Conservation (phyloP, 352 stramenopile genomes). For the Globisporangium paddicum region DNA sequence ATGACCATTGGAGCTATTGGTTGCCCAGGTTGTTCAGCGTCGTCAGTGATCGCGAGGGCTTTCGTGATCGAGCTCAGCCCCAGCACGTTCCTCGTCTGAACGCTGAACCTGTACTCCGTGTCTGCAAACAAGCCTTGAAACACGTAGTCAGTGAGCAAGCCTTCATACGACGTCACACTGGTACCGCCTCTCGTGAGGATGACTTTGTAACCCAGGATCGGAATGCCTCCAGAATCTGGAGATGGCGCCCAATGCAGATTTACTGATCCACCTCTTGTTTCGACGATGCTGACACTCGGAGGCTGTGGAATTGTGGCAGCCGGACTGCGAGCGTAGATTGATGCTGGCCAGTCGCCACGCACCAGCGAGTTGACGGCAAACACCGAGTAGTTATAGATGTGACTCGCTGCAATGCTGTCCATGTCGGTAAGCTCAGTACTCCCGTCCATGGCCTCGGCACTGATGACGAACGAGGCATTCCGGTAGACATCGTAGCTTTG, state of each 20-base stretch:
- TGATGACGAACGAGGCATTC: conserved; percentile 18
- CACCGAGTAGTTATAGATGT: conserved; percentile 38
- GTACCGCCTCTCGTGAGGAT: conserved; percentile 7
- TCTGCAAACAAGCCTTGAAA: conserved; percentile 30
- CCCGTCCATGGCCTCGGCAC: neutral
- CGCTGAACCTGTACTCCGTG: conserved; percentile 24
- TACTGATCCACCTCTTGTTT: conserved; percentile 27
- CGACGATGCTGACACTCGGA: conserved; percentile 12
- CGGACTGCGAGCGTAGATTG: conserved; percentile 17
- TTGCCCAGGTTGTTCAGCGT: conserved; percentile 21
- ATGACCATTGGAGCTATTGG: conserved; percentile 18
- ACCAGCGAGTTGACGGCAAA: conserved; percentile 25
- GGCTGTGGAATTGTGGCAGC: conserved; percentile 14
- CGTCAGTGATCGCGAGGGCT: conserved; percentile 14
- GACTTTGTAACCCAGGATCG: conserved; percentile 19
- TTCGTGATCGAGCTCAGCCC: conserved; percentile 16
- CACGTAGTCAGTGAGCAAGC: neutral
- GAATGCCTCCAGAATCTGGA: conserved; percentile 27
- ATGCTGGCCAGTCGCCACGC: neutral
- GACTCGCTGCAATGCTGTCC: conserved; percentile 18
- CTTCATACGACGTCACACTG: conserved; percentile 20
- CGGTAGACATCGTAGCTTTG: conserved; percentile 37
- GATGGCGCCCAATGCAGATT: conserved; percentile 16
- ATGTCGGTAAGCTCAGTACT: conserved; percentile 24
- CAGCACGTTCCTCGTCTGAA: conserved; percentile 24